Evolutionary conservation across 2,329 filamentous ascomycete species (phyloP).

Genomic region (Neofusicoccum umdonicola): DNA sequence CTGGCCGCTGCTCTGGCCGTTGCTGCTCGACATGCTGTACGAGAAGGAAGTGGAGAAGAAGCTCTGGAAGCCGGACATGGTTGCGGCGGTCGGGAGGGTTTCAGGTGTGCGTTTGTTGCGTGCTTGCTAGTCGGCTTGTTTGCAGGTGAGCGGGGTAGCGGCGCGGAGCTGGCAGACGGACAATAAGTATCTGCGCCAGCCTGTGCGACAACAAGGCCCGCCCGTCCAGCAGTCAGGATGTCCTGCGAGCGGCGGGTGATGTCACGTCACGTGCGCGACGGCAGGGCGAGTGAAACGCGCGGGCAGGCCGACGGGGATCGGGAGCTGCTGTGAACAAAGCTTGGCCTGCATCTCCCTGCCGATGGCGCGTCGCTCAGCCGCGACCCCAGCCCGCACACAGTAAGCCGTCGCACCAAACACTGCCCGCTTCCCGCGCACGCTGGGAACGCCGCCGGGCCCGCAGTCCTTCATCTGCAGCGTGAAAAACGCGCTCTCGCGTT

Average conservation of each 20-base stretch:
- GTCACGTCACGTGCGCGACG: neutral
- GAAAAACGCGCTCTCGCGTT: neutral
- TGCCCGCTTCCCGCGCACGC: neutral
- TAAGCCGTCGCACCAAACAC: neutral
- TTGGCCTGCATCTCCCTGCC: too few relatives aligned
- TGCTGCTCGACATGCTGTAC: constrained; percentile 23
- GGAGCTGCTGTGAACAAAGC: too few relatives aligned
- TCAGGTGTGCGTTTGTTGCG: neutral
- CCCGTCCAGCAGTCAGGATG: neutral
- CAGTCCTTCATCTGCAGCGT: neutral
- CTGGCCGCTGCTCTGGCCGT: constrained; percentile 24
- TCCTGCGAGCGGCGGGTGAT: neutral
- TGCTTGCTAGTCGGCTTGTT: neutral
- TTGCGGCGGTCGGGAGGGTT: neutral
- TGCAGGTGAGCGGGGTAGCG: neutral
- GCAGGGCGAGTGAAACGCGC: neutral
- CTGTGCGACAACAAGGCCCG: neutral
- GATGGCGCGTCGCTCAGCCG: neutral
- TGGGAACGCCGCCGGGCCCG: neutral
- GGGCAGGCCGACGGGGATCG: too few relatives aligned
- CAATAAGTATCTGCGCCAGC: neutral
- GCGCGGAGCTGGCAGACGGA: too few relatives aligned
- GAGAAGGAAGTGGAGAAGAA: neutral
- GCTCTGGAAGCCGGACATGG: constrained; percentile 3
- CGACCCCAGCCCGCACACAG: neutral